Base-by-base conservation (phyloP, 345 rosid species). In the Bruguiera parviflora region DNA sequence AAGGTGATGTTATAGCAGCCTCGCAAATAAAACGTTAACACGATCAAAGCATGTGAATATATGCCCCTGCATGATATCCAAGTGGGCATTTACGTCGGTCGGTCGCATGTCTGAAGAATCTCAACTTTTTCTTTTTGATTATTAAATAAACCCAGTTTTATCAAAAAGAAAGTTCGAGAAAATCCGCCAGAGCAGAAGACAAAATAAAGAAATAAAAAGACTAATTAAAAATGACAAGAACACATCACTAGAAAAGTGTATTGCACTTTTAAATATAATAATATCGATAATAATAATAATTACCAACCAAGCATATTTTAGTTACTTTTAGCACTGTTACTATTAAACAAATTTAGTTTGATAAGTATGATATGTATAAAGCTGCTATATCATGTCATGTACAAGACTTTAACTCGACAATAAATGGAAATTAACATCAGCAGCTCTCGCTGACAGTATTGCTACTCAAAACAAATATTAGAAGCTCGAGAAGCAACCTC, bases 361-460 rank as follows among this genome's bases (percentile, higher is more conserved):
- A 67, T 27, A 67, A 39, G 33, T 27, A 47, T 21, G 43, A 55
- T 19, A 56, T 33, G 39, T 27, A n/a, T 56, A 80, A 82, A 75
- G 84, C 80, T 78, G 81, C 75, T 35, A 66, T 43, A 58, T 68
- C 77, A 66, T 74, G 70, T 72, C 73, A 63, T 58, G 51, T 27
- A 64, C 73, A 76, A 5, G 56, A 73, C 15, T 55, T 71, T 69
- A 73, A 72, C 73, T 55, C 63, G 39, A 0, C n/a, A 61, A 55
- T 49, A 63, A 67, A 75, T 73, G 76, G 69, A 78, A 16, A 33
- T 33, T 8, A 75, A 68, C 69, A 72, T 21, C 60, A 31, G 60
- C 76, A 80, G 78, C 81, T 58, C 72, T 67, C 53, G 18, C 55
- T 66, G 64, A 63, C 53, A 25, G 53, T 28, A 52, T 31, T 58